A percentile compares a stretch with the other conserved stretches of the same genome.
phyloP scores from a whole-genome alignment of 177 flowering plant species.

The Viscum album region DNA sequence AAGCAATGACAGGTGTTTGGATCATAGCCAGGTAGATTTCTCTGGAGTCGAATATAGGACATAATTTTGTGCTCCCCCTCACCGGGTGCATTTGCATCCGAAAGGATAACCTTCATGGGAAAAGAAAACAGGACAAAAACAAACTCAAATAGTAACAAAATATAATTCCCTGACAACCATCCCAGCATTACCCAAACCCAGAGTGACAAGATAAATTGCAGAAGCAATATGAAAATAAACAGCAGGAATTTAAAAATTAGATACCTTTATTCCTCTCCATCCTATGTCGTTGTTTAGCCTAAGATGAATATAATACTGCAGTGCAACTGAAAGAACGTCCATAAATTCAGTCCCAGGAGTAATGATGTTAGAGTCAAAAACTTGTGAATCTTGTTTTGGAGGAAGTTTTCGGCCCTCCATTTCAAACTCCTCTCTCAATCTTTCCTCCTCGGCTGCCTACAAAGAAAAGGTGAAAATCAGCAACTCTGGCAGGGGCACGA shows the following conservation, averaged over 20 bases:
- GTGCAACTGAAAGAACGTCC: slow-evolving; percentile 74
- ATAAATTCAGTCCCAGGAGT: slow-evolving; percentile 98
- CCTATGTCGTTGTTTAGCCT: slow-evolving; percentile 89
- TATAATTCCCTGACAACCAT: neutral
- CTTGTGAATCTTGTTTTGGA: slow-evolving; percentile 73
- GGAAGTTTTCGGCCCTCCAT: slow-evolving; percentile 88
- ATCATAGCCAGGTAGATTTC: slow-evolving; percentile 91
- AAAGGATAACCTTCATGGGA: slow-evolving; percentile 93
- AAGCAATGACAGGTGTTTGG: slow-evolving; percentile 97
- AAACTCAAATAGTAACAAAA: neutral
- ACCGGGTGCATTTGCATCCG: slow-evolving; percentile 99
- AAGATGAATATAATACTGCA: slow-evolving; percentile 86
- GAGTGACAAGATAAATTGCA: neutral
- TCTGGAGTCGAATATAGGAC: slow-evolving; percentile 92
- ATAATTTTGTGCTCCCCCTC: slow-evolving; percentile 99
- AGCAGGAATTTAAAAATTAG: neutral
- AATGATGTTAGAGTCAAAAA: slow-evolving; percentile 82
- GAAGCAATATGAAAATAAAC: neutral
- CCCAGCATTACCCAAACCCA: neutral
- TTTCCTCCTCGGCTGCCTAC: slow-evolving; percentile 87
- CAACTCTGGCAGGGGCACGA: too few relatives aligned
- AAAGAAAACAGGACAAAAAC: too few relatives aligned
- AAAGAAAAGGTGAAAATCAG: slow-evolving; percentile 6
- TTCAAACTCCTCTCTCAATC: slow-evolving; percentile 75
- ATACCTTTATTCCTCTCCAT: slow-evolving; percentile 85